A percentile compares a stretch with the other conserved stretches of the same genome.
phyloP scores from a whole-genome alignment of 768 basidiomycete genomes.

The Xanthoconium stramineum region DNA sequence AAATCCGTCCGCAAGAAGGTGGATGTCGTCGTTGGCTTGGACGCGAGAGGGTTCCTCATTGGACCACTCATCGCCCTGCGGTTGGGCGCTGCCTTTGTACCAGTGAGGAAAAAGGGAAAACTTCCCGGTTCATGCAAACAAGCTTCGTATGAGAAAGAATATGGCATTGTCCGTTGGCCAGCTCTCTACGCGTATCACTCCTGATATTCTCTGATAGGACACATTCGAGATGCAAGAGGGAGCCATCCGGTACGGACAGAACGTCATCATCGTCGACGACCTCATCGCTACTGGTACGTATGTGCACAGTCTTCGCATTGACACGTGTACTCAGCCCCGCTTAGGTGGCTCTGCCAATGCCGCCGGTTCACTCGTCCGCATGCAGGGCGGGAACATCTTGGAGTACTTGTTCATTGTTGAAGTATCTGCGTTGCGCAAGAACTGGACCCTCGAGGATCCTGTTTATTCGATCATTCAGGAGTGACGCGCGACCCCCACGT shows the following conservation, averaged over 20 bases:
- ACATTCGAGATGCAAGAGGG: slow-evolving; percentile 94
- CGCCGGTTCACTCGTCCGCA: slow-evolving; percentile 82
- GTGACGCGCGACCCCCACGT: slow-evolving; percentile 6
- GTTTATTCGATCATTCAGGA: slow-evolving; percentile 88
- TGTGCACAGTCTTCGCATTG: not conserved
- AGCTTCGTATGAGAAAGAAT: slow-evolving; percentile 87
- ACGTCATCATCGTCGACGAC: slow-evolving; percentile 88
- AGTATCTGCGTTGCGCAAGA: slow-evolving; percentile 67
- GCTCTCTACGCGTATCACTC: not conserved
- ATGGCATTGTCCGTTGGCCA: slow-evolving; percentile 62
- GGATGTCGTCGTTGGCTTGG: slow-evolving; percentile 92
- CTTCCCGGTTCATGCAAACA: slow-evolving; percentile 82
- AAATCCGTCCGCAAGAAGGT: slow-evolving; percentile 60
- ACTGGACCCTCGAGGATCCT: slow-evolving; percentile 71
- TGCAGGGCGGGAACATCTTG: slow-evolving; percentile 79
- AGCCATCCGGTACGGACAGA: slow-evolving; percentile 78
- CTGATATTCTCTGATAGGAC: slow-evolving; percentile 51
- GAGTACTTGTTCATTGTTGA: slow-evolving; percentile 97
- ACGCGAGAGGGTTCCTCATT: slow-evolving; percentile 93
- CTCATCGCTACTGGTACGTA: slow-evolving; percentile 87
- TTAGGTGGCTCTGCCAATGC: slow-evolving; percentile 91
- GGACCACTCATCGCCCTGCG: slow-evolving; percentile 90
- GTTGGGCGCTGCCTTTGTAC: slow-evolving; percentile 91
- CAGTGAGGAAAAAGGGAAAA: slow-evolving; percentile 92
- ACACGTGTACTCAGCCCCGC: slow-evolving; percentile 4